Evolutionary conservation across 352 stramenopile species (phyloP).

Genomic region (Globisporangium nagaii): DNA sequence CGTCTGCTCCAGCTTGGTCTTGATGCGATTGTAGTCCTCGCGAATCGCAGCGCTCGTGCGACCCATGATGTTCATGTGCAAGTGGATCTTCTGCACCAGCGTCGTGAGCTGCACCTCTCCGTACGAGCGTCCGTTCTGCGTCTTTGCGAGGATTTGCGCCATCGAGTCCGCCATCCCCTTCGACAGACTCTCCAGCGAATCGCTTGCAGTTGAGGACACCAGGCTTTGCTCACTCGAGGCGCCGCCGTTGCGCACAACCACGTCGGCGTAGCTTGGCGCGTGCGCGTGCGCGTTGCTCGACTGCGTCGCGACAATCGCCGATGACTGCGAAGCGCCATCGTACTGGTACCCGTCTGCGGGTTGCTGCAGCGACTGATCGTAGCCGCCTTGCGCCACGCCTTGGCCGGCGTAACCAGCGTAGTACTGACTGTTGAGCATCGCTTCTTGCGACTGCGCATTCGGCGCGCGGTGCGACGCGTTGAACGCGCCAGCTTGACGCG

Average conservation of each 20-base stretch:
- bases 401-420: neutral
- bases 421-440: conserved; percentile 11
- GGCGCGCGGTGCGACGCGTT: neutral
- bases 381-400: neutral
- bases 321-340: conserved; percentile 1
- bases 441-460: neutral
- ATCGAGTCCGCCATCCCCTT: conserved; percentile 33
- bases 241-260: conserved; percentile 8
- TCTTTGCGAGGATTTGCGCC: conserved; percentile 29
- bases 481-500: neutral
- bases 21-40: conserved; percentile 28
- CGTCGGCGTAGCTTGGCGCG: conserved; percentile 18
- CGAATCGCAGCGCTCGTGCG: conserved; percentile 28
- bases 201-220: conserved; percentile 6
- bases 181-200: conserved; percentile 22
- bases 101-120: conserved; percentile 31
- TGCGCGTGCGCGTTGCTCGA: conserved; percentile 2
- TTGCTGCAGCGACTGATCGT: conserved; percentile 7
- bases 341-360: conserved; percentile 11
- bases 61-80: conserved; percentile 38
- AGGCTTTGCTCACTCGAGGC: conserved; percentile 7
- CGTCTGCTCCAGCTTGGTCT: conserved; percentile 23
- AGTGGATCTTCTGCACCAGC: conserved; percentile 32
- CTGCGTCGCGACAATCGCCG: conserved; percentile 7
- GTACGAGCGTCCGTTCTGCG: conserved; percentile 17